A percentile compares a stretch with the other conserved stretches of the same genome.
Evolutionary conservation across 1,284 basidiomycete species (phyloP).

Genomic region (Cutaneotrichosporon sp.): DNA sequence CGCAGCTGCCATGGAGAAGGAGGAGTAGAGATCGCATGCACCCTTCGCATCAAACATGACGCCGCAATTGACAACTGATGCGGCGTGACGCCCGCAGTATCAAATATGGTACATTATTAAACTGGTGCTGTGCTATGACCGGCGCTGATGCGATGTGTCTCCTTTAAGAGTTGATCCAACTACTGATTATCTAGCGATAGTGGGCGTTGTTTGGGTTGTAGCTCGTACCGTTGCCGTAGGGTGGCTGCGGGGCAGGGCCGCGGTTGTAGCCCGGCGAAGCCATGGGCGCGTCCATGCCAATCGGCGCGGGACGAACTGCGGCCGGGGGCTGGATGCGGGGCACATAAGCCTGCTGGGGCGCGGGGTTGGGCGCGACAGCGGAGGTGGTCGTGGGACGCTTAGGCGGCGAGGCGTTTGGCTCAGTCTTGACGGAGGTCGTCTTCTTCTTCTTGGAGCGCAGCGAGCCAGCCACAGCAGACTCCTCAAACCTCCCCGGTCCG

Average conservation of each 20-base stretch:
- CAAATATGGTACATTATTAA: too few species aligned
- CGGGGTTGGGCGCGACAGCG: background rate
- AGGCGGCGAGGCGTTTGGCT: background rate
- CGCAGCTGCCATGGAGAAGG: background rate
- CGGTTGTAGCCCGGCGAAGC: background rate
- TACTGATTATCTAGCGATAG: too few species aligned
- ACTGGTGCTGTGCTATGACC: too few species aligned
- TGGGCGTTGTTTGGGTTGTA: too few species aligned
- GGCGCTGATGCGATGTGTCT: too few species aligned
- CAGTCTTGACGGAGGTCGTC: background rate
- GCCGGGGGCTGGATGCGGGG: background rate
- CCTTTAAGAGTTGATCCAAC: too few species aligned
- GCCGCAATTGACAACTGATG: too few species aligned
- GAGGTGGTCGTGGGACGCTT: background rate
- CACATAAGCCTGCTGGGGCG: background rate
- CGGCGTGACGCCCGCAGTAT: too few species aligned
- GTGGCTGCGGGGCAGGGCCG: too few species aligned
- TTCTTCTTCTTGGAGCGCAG: conserved; percentile 12
- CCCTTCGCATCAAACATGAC: background rate
- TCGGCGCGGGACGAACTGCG: conserved; percentile 2
- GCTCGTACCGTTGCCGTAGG: too few species aligned
- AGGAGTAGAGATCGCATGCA: background rate
- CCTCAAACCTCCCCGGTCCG: background rate
- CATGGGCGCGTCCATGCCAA: conserved; percentile 12
- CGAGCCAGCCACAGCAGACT: conserved; percentile 5